A percentile compares a stretch with the other conserved stretches of the same genome.
phyloP scores from a whole-genome alignment of 2,329 filamentous ascomycete species.

The Fusarium ramigenum region DNA sequence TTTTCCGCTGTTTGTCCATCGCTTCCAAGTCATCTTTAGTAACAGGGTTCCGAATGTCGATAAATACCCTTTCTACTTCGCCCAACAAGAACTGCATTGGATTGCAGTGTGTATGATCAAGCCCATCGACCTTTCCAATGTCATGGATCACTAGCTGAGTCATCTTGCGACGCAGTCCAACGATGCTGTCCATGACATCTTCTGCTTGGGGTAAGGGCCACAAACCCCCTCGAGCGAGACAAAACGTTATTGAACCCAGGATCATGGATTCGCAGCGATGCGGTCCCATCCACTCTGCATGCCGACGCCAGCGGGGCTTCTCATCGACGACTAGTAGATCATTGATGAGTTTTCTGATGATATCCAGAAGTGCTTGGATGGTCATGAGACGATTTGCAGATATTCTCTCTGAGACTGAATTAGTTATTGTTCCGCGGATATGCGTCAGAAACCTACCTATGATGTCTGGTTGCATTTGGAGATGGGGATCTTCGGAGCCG shows the following conservation, averaged over 20 bases:
- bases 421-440: rapidly evolving
- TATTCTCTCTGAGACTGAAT: background rate
- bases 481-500: background rate
- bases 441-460: background rate
- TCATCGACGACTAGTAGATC: slow-evolving; percentile 31
- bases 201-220: background rate
- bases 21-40: too few species aligned
- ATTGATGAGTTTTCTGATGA: background rate
- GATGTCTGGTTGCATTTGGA: background rate
- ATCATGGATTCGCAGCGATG: slow-evolving; percentile 52
- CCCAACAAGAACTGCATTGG: background rate
- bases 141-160: background rate
- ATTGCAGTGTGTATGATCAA: background rate
- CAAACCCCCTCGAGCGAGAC: background rate
- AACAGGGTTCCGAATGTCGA: background rate
- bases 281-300: slow-evolving; percentile 47
- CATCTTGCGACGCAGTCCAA: background rate
- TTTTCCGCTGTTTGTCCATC: too few species aligned
- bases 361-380: background rate
- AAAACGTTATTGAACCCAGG: slow-evolving; percentile 39
- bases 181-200: background rate
- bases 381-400: background rate
- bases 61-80: background rate
- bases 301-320: slow-evolving; percentile 46
- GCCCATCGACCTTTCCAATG: background rate